These are phyloP conservation scores for Blastocladiella britannica DNA, from an alignment of 192 early-diverging fungal species.

Conservation along the genomic window DNA sequence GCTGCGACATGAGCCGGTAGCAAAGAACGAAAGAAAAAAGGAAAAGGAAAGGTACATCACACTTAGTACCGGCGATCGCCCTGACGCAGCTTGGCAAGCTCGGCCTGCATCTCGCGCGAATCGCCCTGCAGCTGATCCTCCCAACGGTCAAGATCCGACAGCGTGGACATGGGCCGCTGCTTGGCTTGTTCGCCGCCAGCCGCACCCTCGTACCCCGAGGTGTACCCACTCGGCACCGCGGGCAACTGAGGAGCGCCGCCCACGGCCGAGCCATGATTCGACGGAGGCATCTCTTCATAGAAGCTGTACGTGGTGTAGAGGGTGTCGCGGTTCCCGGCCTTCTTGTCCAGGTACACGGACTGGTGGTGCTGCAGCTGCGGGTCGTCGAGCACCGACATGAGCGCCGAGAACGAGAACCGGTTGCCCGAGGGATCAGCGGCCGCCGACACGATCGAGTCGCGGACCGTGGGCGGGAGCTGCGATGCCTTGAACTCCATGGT, in stretches of 20 bases:
- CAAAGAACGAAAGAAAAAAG: too few species aligned
- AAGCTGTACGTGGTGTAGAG: neutral
- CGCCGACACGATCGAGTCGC: neutral
- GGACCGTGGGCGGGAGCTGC: neutral
- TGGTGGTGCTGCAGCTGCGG: conserved; percentile 1
- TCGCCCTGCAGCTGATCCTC: neutral
- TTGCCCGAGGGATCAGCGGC: neutral
- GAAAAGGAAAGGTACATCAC: too few species aligned
- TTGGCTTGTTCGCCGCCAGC: too few species aligned
- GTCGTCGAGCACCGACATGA: neutral
- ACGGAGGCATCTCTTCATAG: neutral
- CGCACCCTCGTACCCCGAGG: too few species aligned
- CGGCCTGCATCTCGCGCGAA: neutral
- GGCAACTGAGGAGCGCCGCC: neutral
- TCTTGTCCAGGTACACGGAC: neutral
- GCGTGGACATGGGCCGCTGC: neutral
- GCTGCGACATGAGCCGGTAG: too few species aligned
- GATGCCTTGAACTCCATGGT: neutral
- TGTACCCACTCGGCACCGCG: neutral
- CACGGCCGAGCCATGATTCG: neutral
- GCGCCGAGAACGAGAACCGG: neutral
- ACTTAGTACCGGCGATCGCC: too few species aligned
- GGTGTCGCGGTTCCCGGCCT: neutral
- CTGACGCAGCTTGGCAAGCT: neutral
- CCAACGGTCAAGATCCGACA: neutral